Conservation (phyloP, 1,139 yeast species). For the Taphrina flavorubra region DNA sequence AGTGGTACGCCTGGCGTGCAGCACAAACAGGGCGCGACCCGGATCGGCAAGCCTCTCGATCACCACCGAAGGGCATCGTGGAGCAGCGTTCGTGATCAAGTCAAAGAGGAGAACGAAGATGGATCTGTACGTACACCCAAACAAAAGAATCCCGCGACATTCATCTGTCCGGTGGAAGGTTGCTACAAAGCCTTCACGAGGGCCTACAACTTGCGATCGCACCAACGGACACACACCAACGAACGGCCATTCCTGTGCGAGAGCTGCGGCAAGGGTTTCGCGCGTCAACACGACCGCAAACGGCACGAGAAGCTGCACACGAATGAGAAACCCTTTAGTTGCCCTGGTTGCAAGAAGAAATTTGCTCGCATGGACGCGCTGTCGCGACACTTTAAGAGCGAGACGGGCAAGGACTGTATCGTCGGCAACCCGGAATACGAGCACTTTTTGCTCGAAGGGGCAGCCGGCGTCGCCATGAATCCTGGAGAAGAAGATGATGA, state of each 20-base stretch:
- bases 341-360: constrained; percentile 95
- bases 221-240: constrained; percentile 89
- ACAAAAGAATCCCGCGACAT: constrained; percentile 79
- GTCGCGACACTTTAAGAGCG: constrained; percentile 91
- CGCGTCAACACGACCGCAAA: constrained; percentile 91
- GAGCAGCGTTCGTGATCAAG: constrained; percentile 20
- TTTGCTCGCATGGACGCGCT: constrained; percentile 97
- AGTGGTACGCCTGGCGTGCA: constrained; percentile 1
- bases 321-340: constrained; percentile 86
- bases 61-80: constrained; percentile 27
- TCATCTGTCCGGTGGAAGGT: constrained; percentile 67
- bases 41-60: constrained; percentile 11
- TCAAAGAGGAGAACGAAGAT: constrained; percentile 11
- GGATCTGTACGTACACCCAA: constrained; percentile 49
- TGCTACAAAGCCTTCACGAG: constrained; percentile 89
- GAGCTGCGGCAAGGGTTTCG: constrained; percentile 91
- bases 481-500: no score
- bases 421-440: constrained; percentile 33
- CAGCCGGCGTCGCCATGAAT: no score
- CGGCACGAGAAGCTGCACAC: constrained; percentile 92
- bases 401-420: constrained; percentile 86
- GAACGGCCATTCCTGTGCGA: constrained; percentile 88
- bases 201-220: constrained; percentile 90
- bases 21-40: constrained; percentile 1
- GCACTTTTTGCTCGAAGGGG: constrained; percentile 21